These are phyloP conservation scores for Ceriops decandra DNA, from an alignment of 345 rosid genomes.

Conservation along the genomic window DNA sequence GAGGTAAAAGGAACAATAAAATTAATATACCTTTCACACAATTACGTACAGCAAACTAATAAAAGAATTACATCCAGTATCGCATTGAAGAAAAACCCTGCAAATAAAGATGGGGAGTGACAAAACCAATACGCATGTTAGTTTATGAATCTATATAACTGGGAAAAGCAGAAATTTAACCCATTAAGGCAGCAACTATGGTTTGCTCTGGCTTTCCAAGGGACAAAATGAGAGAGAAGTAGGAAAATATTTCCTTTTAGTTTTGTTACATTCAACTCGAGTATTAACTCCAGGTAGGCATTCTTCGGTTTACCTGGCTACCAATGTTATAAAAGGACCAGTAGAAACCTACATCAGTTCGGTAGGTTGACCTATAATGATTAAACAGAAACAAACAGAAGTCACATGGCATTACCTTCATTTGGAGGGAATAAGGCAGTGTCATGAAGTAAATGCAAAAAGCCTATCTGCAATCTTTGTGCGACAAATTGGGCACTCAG, in stretches of 20 bases:
- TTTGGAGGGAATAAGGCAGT: conserved; percentile 27
- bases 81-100: conserved; percentile 37
- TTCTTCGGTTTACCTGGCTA: not conserved
- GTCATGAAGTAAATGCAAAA: conserved; percentile 85
- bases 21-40: conserved; percentile 32
- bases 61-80: conserved; percentile 47
- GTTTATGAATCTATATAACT: not conserved
- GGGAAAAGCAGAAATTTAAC: not conserved
- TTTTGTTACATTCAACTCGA: not conserved
- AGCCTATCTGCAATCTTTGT: conserved; percentile 91
- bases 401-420: conserved; percentile 21
- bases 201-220: too few species aligned
- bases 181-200: too few species aligned
- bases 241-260: not conserved
- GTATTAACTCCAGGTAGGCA: not conserved
- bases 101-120: conserved; percentile 6
- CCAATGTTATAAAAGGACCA: not conserved
- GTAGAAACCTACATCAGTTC: not conserved
- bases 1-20: conserved; percentile 23
- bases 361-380: not conserved
- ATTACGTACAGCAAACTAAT: conserved; percentile 54
- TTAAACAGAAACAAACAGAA: not conserved
- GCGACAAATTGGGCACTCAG: conserved; percentile 97
- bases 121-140: conserved; percentile 2
- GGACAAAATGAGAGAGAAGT: too few species aligned